Evolutionary conservation across 2,329 filamentous ascomycete genomes (phyloP).

Genomic region (Penicillium glabrum): DNA sequence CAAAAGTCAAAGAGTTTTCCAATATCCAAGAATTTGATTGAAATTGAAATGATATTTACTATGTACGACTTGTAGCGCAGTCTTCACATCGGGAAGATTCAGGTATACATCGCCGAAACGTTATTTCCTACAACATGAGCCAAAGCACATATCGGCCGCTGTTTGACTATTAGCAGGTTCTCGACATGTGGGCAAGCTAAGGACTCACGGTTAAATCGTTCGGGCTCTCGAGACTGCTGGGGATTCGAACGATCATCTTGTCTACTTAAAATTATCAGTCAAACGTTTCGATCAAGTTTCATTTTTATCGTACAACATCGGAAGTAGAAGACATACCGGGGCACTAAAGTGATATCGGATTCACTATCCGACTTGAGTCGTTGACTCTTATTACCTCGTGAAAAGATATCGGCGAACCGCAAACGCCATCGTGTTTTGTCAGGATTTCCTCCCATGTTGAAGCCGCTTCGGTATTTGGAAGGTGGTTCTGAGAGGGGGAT

Average conservation of each 20-base stretch:
- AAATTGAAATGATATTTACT: no score
- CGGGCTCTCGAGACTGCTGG: neutral
- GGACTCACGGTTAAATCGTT: neutral
- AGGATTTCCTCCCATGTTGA: neutral
- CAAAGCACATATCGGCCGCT: slow-evolving; percentile 21
- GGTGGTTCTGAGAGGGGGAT: no score
- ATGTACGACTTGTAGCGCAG: no score
- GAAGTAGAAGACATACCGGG: neutral
- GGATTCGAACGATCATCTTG: neutral
- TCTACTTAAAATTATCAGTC: no score
- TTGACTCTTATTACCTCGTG: neutral
- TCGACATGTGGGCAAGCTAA: neutral
- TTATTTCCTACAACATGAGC: slow-evolving; percentile 16
- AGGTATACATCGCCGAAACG: neutral
- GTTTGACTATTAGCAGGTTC: neutral
- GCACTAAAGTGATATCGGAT: neutral
- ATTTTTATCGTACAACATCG: no score
- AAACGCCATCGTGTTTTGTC: neutral
- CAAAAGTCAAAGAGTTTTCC: no score
- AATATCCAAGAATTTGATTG: no score
- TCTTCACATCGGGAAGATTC: no score
- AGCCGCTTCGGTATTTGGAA: no score
- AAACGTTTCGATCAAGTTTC: no score
- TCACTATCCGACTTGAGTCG: neutral
- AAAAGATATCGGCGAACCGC: neutral